Evolutionary conservation across 1,284 basidiomycete genomes (phyloP).

Genomic region (Retiboletus flavoniger): DNA sequence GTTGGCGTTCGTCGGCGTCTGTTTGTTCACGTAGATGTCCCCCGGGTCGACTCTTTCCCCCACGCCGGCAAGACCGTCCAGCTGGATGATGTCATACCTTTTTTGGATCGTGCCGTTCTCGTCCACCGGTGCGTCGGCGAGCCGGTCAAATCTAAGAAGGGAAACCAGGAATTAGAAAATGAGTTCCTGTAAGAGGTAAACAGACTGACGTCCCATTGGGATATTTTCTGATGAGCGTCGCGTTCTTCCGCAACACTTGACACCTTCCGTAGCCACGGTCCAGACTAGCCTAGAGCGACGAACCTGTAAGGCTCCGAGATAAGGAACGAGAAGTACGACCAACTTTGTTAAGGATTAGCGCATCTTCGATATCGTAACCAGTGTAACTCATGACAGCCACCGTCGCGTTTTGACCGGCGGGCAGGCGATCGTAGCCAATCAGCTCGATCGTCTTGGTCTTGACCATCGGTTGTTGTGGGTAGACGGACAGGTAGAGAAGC

Average conservation of each 20-base stretch:
- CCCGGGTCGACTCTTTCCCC: conserved; percentile 93
- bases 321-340: conserved; percentile 12
- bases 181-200: conserved; percentile 8
- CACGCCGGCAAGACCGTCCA: conserved; percentile 92
- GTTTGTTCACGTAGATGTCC: conserved; percentile 96
- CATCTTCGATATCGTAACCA: conserved; percentile 99
- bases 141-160: conserved; percentile 75
- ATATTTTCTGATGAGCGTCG: conserved; percentile 93
- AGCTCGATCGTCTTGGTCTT: conserved; percentile 98
- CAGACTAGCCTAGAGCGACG: conserved; percentile 68
- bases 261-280: conserved; percentile 98
- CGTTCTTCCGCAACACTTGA: conserved; percentile 96
- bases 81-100: conserved; percentile 87
- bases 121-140: conserved; percentile 89
- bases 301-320: conserved; percentile 9
- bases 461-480: conserved; percentile 99
- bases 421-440: conserved; percentile 94
- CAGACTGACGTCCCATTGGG: conserved; percentile 89
- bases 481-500: conserved; percentile 97
- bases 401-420: conserved; percentile 97
- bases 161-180: conserved; percentile 8
- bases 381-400: conserved; percentile 99
- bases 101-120: conserved; percentile 78
- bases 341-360: conserved; percentile 93
- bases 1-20: conserved; percentile 89